These are phyloP conservation scores for Phytophthora sojae DNA, from an alignment of 352 stramenopile genomes.

Conservation along the genomic window DNA sequence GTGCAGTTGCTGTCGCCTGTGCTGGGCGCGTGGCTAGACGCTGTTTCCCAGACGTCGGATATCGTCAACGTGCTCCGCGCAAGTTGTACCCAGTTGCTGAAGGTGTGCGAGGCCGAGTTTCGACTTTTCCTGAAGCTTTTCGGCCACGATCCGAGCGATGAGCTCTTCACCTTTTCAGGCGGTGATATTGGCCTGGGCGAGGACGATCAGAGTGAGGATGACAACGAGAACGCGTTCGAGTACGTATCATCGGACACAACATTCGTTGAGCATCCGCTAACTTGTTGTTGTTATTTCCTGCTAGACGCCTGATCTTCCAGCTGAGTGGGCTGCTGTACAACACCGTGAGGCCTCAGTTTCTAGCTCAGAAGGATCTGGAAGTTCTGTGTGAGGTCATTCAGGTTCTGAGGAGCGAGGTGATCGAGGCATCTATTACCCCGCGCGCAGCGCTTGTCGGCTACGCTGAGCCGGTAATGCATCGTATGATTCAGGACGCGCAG, in stretches of 20 bases:
- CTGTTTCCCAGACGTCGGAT: conserved; percentile 62
- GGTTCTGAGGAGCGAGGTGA: conserved; percentile 78
- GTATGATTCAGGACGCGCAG: conserved; percentile 86
- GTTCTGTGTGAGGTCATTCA: conserved; percentile 83
- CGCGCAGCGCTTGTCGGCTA: conserved; percentile 57
- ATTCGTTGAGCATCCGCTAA: background rate
- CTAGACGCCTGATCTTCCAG: conserved; percentile 80
- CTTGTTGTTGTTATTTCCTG: background rate
- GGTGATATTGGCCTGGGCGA: conserved; percentile 19
- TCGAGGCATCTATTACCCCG: conserved; percentile 74
- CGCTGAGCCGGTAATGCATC: conserved; percentile 80
- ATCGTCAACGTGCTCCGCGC: conserved; percentile 81
- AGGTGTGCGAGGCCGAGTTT: conserved; percentile 81
- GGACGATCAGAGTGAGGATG: conserved; percentile 44
- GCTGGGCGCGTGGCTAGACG: conserved; percentile 57
- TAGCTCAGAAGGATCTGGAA: conserved; percentile 82
- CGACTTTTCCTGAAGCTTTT: conserved; percentile 80
- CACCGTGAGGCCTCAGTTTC: conserved; percentile 65
- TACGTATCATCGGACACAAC: conserved; percentile 31
- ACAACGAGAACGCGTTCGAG: conserved; percentile 73
- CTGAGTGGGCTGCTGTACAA: conserved; percentile 80
- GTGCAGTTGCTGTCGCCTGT: conserved; percentile 65
- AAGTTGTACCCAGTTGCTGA: conserved; percentile 69
- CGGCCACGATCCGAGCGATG: conserved; percentile 59
- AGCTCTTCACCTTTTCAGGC: conserved; percentile 54